These are phyloP conservation scores for Epichloe baconii DNA, from an alignment of 2,329 filamentous ascomycete species.

Conservation along the genomic window DNA sequence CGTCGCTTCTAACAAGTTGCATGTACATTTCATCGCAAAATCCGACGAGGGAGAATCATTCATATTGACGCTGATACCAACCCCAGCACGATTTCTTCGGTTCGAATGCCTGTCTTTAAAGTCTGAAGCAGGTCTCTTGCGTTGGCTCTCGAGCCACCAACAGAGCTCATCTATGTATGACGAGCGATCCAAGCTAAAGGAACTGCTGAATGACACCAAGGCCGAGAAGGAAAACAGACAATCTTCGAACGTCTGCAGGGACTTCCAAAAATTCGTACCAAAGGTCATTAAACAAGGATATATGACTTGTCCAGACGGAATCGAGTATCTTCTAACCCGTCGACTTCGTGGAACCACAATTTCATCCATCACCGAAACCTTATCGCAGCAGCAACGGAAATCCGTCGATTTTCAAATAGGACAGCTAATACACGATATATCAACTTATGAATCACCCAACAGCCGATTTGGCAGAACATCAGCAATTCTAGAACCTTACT, in stretches of 20 bases:
- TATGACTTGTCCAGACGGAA: slow-evolving; percentile 14
- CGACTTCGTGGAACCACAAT: slow-evolving; percentile 26
- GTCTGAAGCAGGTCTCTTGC: slow-evolving; percentile 31
- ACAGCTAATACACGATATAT: slow-evolving; percentile 30
- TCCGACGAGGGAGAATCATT: slow-evolving; percentile 28
- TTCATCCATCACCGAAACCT: slow-evolving; percentile 19
- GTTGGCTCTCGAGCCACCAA: slow-evolving; percentile 25
- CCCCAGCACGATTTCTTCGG: slow-evolving; percentile 30
- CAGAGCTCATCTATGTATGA: slow-evolving; percentile 3
- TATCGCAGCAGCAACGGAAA: slow-evolving; percentile 22
- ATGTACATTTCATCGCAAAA: slow-evolving; percentile 29
- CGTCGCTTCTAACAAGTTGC: slow-evolving; percentile 19
- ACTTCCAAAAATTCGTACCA: slow-evolving; percentile 21
- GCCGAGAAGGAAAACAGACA: background rate
- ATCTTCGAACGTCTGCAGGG: too few relatives aligned
- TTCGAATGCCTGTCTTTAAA: slow-evolving; percentile 30
- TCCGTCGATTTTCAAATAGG: slow-evolving; percentile 34
- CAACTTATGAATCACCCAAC: slow-evolving; percentile 30
- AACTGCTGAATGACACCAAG: background rate
- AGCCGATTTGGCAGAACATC: slow-evolving; percentile 31
- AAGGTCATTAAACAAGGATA: slow-evolving; percentile 26
- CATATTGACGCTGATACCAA: slow-evolving; percentile 23
- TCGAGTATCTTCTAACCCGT: slow-evolving; percentile 30
- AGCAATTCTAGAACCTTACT: slow-evolving; percentile 10
- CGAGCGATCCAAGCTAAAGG: background rate